phyloP scores from a whole-genome alignment of 2,329 filamentous ascomycete species.

The Cyphellophora europaea region DNA sequence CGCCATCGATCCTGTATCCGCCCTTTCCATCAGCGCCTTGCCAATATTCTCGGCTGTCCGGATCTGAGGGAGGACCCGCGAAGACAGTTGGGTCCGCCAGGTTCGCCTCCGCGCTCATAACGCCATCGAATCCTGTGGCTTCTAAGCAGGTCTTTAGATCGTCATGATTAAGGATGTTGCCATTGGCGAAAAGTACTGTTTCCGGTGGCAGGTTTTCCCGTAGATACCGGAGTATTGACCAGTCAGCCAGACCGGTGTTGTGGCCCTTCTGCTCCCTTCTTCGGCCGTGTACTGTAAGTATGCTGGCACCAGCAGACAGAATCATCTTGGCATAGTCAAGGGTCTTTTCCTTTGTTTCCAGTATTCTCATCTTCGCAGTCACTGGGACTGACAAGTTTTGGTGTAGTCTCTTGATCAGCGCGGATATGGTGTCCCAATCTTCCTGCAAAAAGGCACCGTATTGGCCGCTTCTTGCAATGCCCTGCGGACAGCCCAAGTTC shows the following conservation, averaged over 20 bases:
- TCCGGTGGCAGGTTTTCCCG: conserved; percentile 74
- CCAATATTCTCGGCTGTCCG: conserved; percentile 78
- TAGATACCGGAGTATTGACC: conserved; percentile 73
- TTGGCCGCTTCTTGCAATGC: conserved; percentile 80
- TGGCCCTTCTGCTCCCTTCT: conserved; percentile 91
- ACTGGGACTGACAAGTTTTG: conserved; percentile 70
- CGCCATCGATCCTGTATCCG: conserved; percentile 81
- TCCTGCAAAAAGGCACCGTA: conserved; percentile 96
- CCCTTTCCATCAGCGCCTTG: conserved; percentile 62
- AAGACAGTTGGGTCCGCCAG: conserved; percentile 88
- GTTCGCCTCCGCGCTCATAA: conserved; percentile 96
- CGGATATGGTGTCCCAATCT: conserved; percentile 72
- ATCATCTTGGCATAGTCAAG: conserved; percentile 84
- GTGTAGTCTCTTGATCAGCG: conserved; percentile 77
- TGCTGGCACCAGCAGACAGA: conserved; percentile 77
- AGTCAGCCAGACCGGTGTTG: conserved; percentile 86
- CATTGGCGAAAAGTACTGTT: conserved; percentile 93
- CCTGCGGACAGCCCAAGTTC: conserved; percentile 92
- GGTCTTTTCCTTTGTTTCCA: conserved; percentile 79
- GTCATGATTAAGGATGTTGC: conserved; percentile 73
- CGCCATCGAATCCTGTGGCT: conserved; percentile 77
- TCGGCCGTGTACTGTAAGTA: conserved; percentile 86
- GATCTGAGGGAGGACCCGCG: conserved; percentile 54
- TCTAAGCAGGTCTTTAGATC: conserved; percentile 72
- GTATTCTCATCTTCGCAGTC: conserved; percentile 87